Percentiles rank a stretch among this genome's conserved stretches.
These are phyloP conservation scores for Backusella psychrophila DNA, from an alignment of 192 early-diverging fungal species.

Conservation along the genomic window DNA sequence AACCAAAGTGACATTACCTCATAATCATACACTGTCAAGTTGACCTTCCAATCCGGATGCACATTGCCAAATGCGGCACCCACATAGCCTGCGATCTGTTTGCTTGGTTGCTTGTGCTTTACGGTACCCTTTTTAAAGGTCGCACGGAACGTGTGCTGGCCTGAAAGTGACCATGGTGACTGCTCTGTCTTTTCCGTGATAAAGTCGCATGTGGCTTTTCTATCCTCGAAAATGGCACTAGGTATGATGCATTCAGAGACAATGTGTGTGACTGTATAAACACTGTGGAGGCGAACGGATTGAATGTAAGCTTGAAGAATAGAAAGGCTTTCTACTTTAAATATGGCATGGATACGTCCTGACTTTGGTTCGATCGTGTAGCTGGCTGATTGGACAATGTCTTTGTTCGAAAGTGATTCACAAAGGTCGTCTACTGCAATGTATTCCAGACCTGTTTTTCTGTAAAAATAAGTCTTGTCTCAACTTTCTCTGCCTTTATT, in stretches of 20 bases:
- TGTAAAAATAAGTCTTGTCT: neutral
- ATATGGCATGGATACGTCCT: neutral
- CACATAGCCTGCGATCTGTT: constrained; percentile 10
- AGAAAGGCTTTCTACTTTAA: neutral
- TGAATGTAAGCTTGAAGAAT: neutral
- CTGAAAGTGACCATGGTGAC: neutral
- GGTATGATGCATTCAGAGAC: neutral
- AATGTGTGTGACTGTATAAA: constrained; percentile 1
- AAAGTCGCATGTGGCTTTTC: neutral
- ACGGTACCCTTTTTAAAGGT: constrained; percentile 20
- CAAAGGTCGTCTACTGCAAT: constrained; percentile 2
- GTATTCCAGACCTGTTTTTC: constrained; percentile 10
- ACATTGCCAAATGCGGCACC: constrained; percentile 19
- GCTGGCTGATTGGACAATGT: neutral
- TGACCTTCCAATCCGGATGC: constrained; percentile 40
- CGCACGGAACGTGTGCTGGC: constrained; percentile 13
- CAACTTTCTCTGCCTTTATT: neutral
- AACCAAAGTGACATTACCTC: constrained; percentile 37
- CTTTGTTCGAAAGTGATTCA: neutral
- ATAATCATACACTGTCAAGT: constrained; percentile 40
- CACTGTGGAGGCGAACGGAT: neutral
- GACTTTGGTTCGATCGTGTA: neutral
- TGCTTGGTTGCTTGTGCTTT: constrained; percentile 7
- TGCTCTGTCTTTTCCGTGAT: neutral
- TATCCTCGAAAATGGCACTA: neutral